Evolutionary conservation across 192 early-diverging fungal genomes (phyloP), one percentile per base, ranked within the genome.

Genomic region (Coemansia sp.): DNA sequence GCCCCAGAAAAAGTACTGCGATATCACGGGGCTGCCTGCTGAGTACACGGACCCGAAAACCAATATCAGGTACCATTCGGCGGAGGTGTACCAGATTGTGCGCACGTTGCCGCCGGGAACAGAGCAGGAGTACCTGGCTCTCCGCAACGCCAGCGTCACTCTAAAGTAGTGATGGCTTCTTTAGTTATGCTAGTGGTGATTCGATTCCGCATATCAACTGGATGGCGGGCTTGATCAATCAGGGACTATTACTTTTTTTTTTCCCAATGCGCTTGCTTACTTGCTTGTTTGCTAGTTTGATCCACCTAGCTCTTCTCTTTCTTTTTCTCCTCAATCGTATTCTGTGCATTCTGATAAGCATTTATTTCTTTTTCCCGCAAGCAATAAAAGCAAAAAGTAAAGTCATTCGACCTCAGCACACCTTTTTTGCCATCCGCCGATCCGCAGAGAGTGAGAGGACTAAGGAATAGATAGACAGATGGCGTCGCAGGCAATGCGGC

Each of bases 1-100:
- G 41, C 94, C 94, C 12, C 87, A 88, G 69, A 93, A 93, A 79
- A 94, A 94, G 70, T 95, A 95, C 81, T 95, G 94, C 72, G 94
- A 95, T 70, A 87, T 95, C 56, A 95, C 94, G 8, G 94, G 94
- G 18, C 77, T 95, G 47, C 90, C 92, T 52, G 92, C 92, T 32
- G 84, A 72, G 15, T 96, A 96, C 72, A 93, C 92, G 1, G 94
- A 96, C 75, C 94, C 94, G 19, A 94, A 94, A 77, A 92, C 92
- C 1, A 83, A 89, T 11, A 72, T 96, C 41, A 83, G 94, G 18
- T 96, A 94, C 64, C 87, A 92, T 65, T 91, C 91, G 54, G 87
- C 88, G 1, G 92, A 94, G 69, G 85, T 94, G 13, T 95, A 94
- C 81, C 87, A 89, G 68, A 77, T 87, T 47, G 87, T 94, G 48